Evolutionary conservation across 768 basidiomycete species (phyloP).

Genomic region (Sporobolomyces phaffii): DNA sequence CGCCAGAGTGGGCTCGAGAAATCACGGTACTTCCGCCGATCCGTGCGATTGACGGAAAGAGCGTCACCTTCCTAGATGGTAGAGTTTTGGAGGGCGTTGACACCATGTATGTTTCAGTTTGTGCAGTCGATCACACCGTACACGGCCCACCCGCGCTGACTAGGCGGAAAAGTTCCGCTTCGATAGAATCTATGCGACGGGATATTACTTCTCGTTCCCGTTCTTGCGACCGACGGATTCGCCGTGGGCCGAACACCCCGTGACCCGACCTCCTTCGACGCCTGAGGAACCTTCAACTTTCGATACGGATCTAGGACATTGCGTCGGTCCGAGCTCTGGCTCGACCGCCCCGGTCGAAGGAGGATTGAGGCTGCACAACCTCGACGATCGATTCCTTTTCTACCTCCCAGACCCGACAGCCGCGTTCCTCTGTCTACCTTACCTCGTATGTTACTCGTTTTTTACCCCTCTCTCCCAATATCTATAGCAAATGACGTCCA

Average conservation of each 20-base stretch:
- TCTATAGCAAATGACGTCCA: no score
- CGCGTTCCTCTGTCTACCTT: slow-evolving; percentile 45
- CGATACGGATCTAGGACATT: no score
- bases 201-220: slow-evolving; percentile 47
- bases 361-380: slow-evolving; percentile 43
- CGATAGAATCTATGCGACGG: slow-evolving; percentile 47
- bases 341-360: slow-evolving; percentile 27
- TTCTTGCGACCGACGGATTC: slow-evolving; percentile 43
- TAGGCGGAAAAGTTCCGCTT: no score
- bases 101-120: slow-evolving; percentile 32
- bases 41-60: neutral
- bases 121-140: no score
- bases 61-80: slow-evolving; percentile 44
- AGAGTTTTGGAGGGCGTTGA: slow-evolving; percentile 42
- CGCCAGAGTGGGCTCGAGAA: slow-evolving; percentile 44
- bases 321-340: no score
- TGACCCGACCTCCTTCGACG: slow-evolving; percentile 20
- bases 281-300: no score
- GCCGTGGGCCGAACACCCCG: slow-evolving; percentile 42
- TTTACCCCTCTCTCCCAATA: no score
- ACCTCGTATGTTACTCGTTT: slow-evolving; percentile 34
- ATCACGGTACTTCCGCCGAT: slow-evolving; percentile 35
- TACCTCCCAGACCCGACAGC: slow-evolving; percentile 45
- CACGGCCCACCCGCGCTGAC: no score
- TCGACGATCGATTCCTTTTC: slow-evolving; percentile 47